A percentile compares a stretch with the other conserved stretches of the same genome.
These are phyloP conservation scores for Polygonum aviculare DNA, from an alignment of 148 eudicot species.

Conservation along the genomic window DNA sequence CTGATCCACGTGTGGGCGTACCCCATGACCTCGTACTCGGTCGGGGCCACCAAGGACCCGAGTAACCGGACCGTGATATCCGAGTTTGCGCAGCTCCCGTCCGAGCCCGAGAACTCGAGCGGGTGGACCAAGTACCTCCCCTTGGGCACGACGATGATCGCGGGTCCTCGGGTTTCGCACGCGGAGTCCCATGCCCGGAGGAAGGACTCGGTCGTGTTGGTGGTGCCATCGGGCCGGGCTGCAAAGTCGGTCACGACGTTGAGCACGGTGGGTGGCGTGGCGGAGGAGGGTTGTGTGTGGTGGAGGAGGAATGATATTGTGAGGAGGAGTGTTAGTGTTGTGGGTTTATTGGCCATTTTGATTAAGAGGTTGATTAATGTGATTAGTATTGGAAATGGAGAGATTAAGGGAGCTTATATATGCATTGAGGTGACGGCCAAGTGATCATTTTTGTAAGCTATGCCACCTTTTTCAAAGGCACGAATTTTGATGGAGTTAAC, in stretches of 20 bases:
- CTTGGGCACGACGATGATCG: conserved; percentile 35
- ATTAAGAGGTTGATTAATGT: not conserved
- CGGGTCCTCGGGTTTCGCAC: conserved; percentile 20
- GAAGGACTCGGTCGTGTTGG: conserved; percentile 34
- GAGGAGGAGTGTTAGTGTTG: conserved; percentile 1
- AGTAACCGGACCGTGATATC: conserved; percentile 24
- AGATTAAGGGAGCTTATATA: not conserved
- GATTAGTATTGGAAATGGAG: not conserved
- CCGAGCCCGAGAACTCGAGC: conserved; percentile 19
- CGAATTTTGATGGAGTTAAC: not conserved
- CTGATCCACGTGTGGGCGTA: conserved; percentile 25
- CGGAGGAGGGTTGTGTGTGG: not conserved
- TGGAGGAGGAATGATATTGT: not conserved
- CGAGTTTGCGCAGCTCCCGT: conserved; percentile 18
- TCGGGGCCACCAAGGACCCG: conserved; percentile 52
- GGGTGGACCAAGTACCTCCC: conserved; percentile 38
- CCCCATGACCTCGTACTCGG: conserved; percentile 24
- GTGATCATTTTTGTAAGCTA: not conserved
- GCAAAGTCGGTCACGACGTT: conserved; percentile 18
- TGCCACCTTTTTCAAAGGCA: not conserved
- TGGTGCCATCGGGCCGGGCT: conserved; percentile 35
- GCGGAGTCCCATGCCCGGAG: conserved; percentile 44
- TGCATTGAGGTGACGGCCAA: not conserved
- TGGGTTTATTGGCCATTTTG: not conserved
- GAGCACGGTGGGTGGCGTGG: conserved; percentile 23